These are phyloP conservation scores for Mrakia frigida DNA, from an alignment of 768 basidiomycete genomes.

Conservation along the genomic window DNA sequence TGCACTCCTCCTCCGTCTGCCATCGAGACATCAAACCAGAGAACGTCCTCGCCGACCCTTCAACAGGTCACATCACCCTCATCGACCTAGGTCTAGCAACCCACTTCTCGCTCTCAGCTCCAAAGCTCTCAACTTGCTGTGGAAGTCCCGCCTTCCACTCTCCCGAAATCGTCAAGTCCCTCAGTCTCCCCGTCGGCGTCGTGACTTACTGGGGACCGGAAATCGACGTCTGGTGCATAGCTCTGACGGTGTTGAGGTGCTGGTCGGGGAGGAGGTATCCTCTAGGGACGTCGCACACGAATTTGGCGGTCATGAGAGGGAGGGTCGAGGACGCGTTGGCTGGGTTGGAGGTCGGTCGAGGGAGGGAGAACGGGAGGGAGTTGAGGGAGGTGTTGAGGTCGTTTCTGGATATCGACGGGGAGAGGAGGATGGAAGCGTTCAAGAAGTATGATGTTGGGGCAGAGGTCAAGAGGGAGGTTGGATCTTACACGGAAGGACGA, in stretches of 20 bases:
- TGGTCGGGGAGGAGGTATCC: slow-evolving; percentile 46
- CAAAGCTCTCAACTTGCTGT: slow-evolving; percentile 49
- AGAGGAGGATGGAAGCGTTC: slow-evolving; percentile 43
- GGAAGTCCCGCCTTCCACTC: slow-evolving; percentile 38
- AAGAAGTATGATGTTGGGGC: slow-evolving; percentile 38
- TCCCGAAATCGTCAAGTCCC: slow-evolving; percentile 46
- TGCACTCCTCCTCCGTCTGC: slow-evolving; percentile 43
- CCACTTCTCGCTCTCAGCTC: slow-evolving; percentile 44
- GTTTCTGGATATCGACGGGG: slow-evolving; percentile 45
- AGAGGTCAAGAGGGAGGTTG: slow-evolving; percentile 24
- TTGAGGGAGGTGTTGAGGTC: slow-evolving; percentile 40
- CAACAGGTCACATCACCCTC: slow-evolving; percentile 44
- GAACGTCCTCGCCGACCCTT: slow-evolving; percentile 37
- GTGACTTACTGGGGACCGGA: slow-evolving; percentile 45
- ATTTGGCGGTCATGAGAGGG: slow-evolving; percentile 41
- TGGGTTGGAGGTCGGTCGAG: slow-evolving; percentile 30
- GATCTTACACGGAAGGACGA: slow-evolving; percentile 21
- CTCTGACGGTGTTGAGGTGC: slow-evolving; percentile 46
- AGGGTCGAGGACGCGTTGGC: slow-evolving; percentile 44
- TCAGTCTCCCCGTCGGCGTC: slow-evolving; percentile 44
- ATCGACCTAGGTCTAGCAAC: slow-evolving; percentile 50
- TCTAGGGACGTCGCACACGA: slow-evolving; percentile 45
- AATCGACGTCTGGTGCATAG: slow-evolving; percentile 49
- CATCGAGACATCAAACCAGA: slow-evolving; percentile 45
- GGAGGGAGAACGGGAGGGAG: slow-evolving; percentile 37